Base-by-base conservation (phyloP, 352 stramenopile species). In the Pythium phragmitis region DNA sequence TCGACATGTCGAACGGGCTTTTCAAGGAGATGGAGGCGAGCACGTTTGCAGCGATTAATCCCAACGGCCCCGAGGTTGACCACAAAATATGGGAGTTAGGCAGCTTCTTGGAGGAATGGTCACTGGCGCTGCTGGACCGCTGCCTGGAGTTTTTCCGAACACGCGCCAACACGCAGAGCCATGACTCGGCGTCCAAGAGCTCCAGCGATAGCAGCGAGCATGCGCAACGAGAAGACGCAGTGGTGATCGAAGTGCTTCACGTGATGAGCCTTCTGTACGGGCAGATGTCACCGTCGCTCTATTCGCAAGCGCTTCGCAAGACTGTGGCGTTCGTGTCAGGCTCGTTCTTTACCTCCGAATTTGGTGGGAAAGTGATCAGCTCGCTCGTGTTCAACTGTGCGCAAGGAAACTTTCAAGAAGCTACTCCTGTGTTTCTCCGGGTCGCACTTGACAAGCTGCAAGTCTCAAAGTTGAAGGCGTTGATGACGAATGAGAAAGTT, bases 61-160 rank as follows among this genome's bases (percentile, higher is more conserved):
- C 61, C 11, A 43, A 79, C 23, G 70, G 63, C 19, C 47, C 45
- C 1, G 72, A 89, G 2, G 39, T 72, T 14, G 79, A 89, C 28
- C 69, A 79, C 5, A 75, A 74, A 52, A 65, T 86, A 55, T 92
- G 83, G 83, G 79, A 84, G 65, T 39, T 79, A 9, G 83, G 83
- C 6, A 61, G 70, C 3, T 73, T 87, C 19, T 55, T 91, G 36
- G 83, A 92, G 64, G 79, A 87, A 39, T 92, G 83, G 83, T 65
- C 80, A 23, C 56, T 92, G 8, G 67, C 76, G 16, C 50, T 92
- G 21, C 43, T 92, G 14, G 79, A 89, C 61, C 74, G 83, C 1
- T 87, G 82, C 42, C 74, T 92, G 36, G 74, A 80, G 41, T 87
- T 92, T 50, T 80, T 88, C 60, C 75, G 80, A 37, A 76, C 81